Percentiles rank a stretch among this genome's conserved stretches.
Evolutionary conservation across 1,139 yeast genomes (phyloP).

Genomic region (Blastobotrys proliferans): DNA sequence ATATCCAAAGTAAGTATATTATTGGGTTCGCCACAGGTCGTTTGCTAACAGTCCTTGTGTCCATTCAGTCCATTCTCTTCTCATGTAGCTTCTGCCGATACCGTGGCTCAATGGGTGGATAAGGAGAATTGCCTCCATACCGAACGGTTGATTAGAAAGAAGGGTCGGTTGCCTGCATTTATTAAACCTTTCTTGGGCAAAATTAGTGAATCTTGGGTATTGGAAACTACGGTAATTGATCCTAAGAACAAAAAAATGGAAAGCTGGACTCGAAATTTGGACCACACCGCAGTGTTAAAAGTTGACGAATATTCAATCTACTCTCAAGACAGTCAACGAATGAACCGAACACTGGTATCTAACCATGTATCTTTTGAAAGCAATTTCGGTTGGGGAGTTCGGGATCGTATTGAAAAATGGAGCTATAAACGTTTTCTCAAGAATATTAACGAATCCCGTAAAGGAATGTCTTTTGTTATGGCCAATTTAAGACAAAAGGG

Average conservation of each 20-base stretch:
- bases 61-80: slow-evolving; percentile 62
- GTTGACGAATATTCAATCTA: slow-evolving; percentile 76
- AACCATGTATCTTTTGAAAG: slow-evolving; percentile 65
- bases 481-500: slow-evolving; percentile 46
- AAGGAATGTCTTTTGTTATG: slow-evolving; percentile 79
- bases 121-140: slow-evolving; percentile 61
- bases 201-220: slow-evolving; percentile 73
- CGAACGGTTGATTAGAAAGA: slow-evolving; percentile 71
- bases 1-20: slow-evolving; percentile 26
- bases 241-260: slow-evolving; percentile 52
- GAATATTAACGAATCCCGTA: slow-evolving; percentile 61
- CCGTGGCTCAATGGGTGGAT: slow-evolving; percentile 58
- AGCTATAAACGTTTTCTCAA: slow-evolving; percentile 65
- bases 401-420: slow-evolving; percentile 78
- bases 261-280: slow-evolving; percentile 80
- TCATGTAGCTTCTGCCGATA: slow-evolving; percentile 86
- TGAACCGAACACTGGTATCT: slow-evolving; percentile 21
- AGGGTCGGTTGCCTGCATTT: slow-evolving; percentile 79
- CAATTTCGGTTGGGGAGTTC: slow-evolving; percentile 63
- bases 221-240: slow-evolving; percentile 76
- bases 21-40: background rate
- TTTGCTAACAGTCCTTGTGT: background rate
- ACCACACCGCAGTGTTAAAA: slow-evolving; percentile 73
- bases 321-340: slow-evolving; percentile 28
- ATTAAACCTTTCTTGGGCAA: slow-evolving; percentile 72